phyloP scores from a whole-genome alignment of 208 protist genomes.

The Acanthamoeba castellanii region DNA sequence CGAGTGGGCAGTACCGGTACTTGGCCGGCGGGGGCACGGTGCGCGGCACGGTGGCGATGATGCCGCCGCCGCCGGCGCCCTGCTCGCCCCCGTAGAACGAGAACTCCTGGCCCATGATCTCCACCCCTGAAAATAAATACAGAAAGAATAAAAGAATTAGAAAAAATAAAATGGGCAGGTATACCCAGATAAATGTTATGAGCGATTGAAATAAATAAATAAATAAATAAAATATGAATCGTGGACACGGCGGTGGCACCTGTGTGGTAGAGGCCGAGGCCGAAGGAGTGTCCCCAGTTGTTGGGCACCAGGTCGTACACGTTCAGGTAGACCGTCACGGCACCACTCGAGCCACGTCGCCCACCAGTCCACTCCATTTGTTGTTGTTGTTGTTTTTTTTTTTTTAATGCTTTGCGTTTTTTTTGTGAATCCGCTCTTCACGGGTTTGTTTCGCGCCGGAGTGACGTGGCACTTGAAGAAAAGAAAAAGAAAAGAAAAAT shows the following conservation, averaged over 20 bases:
- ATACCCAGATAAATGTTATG: not conserved
- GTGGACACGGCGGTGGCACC: not conserved
- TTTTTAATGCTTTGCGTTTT: not conserved
- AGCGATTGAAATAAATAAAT: not conserved
- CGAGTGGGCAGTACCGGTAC: not conserved
- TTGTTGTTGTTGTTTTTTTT: not conserved
- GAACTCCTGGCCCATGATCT: conserved; percentile 1
- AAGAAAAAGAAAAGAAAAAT: not conserved
- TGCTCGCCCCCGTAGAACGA: conserved; percentile 49
- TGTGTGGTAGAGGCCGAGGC: conserved; percentile 45
- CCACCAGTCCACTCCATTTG: conserved; percentile 24
- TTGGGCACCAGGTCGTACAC: conserved; percentile 23
- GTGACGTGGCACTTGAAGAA: not conserved
- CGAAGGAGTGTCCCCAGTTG: conserved; percentile 2
- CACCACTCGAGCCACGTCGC: not conserved
- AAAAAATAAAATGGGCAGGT: not conserved
- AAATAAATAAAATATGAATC: not conserved
- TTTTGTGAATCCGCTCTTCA: too few relatives aligned
- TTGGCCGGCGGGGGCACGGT: conserved; percentile 4
- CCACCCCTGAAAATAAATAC: not conserved
- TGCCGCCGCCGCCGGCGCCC: not conserved
- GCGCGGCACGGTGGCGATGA: conserved; percentile 26
- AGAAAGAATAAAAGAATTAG: not conserved
- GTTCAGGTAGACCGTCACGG: conserved; percentile 45
- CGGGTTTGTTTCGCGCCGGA: too few relatives aligned